Conservation (phyloP, 75 land plant species). For the Azolla pinnata region DNA sequence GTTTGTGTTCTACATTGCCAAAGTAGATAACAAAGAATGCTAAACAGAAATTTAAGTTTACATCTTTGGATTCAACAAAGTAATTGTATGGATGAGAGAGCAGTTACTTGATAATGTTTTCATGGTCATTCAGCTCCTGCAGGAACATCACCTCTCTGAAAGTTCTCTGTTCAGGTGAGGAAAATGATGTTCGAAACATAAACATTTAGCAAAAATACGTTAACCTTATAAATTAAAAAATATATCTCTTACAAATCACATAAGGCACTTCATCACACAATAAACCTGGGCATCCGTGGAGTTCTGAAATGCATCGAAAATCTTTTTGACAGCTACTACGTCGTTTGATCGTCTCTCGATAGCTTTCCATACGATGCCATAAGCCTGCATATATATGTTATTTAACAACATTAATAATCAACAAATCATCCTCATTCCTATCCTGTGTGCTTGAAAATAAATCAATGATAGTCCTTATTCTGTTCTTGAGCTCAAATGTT, state of each 20-base stretch:
- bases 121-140: conserved; percentile 37
- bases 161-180: conserved; percentile 30
- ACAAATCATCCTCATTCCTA: too few relatives aligned
- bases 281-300: conserved; percentile 34
- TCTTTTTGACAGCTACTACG: conserved; percentile 35
- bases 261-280: too few relatives aligned
- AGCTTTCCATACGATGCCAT: conserved; percentile 39
- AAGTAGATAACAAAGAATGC: neutral
- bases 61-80: neutral
- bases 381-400: conserved; percentile 32
- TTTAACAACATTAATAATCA: too few relatives aligned
- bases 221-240: too few relatives aligned
- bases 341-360: conserved; percentile 28
- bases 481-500: too few relatives aligned
- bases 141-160: conserved; percentile 40
- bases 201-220: neutral
- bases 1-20: too few relatives aligned
- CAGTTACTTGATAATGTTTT: conserved; percentile 29
- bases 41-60: neutral
- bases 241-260: too few relatives aligned
- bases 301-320: conserved; percentile 38
- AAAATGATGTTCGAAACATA: too few relatives aligned
- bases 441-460: too few relatives aligned
- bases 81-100: neutral
- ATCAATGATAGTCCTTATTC: too few relatives aligned